A percentile compares a stretch with the other conserved stretches of the same genome.
phyloP scores from a whole-genome alignment of 2,329 filamentous ascomycete species.

The Zymoseptoria tritici region DNA sequence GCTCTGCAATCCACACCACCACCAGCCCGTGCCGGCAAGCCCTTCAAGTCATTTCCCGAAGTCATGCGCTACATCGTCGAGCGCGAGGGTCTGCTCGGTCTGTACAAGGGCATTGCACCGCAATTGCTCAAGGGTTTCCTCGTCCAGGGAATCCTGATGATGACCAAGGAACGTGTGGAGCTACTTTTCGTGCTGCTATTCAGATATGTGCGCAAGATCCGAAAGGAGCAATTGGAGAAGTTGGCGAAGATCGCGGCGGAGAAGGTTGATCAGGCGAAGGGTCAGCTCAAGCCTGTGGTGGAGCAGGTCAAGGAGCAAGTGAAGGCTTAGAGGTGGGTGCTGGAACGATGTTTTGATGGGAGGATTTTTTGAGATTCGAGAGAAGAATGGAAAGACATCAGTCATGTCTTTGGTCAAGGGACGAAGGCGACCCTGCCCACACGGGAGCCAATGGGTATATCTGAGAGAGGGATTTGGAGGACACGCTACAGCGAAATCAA shows the following conservation, averaged over 20 bases:
- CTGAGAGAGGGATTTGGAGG: neutral
- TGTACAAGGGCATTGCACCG: slow-evolving; percentile 95
- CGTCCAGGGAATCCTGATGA: slow-evolving; percentile 96
- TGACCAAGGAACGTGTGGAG: slow-evolving; percentile 96
- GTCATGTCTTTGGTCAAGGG: neutral
- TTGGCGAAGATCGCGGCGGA: slow-evolving; percentile 56
- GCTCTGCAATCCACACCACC: slow-evolving; percentile 91
- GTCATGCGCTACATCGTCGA: slow-evolving; percentile 92
- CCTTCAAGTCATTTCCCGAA: slow-evolving; percentile 86
- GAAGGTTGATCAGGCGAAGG: slow-evolving; percentile 43
- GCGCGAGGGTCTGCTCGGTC: slow-evolving; percentile 71
- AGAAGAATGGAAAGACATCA: neutral
- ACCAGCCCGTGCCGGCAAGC: slow-evolving; percentile 73
- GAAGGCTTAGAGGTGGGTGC: neutral
- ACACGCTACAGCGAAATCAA: neutral
- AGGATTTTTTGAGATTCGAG: neutral
- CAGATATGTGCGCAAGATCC: slow-evolving; percentile 67
- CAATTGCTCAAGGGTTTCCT: slow-evolving; percentile 88
- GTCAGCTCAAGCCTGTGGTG: slow-evolving; percentile 3
- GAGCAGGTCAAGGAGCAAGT: neutral
- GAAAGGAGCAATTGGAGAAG: slow-evolving; percentile 61
- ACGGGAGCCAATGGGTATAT: neutral
- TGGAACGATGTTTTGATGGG: neutral
- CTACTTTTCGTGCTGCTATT: slow-evolving; percentile 79
- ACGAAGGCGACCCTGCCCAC: neutral